These are phyloP conservation scores for Termitomyces sp. DNA, from an alignment of 768 basidiomycete genomes.

Conservation along the genomic window DNA sequence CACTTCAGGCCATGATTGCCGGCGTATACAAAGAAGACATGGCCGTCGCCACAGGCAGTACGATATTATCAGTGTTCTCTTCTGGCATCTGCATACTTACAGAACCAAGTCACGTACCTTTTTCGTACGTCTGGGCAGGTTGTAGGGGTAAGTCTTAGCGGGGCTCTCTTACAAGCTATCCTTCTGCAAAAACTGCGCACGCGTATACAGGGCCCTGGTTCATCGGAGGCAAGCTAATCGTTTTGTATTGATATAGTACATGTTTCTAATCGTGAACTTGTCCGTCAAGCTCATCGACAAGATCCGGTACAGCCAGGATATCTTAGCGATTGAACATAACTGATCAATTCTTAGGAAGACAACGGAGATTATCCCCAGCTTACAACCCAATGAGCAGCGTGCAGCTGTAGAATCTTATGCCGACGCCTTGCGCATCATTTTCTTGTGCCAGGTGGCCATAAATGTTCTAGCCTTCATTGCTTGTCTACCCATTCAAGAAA, in stretches of 20 bases:
- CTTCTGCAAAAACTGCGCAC: conserved; percentile 63
- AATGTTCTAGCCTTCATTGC: conserved; percentile 63
- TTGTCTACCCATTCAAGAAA: conserved; percentile 74
- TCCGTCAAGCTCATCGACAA: conserved; percentile 57
- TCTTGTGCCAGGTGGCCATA: conserved; percentile 70
- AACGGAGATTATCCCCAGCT: conserved; percentile 61
- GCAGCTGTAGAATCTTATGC: conserved; percentile 76
- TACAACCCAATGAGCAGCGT: conserved; percentile 47
- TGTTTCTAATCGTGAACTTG: conserved; percentile 7
- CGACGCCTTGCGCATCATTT: conserved; percentile 74
- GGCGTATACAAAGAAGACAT: conserved; percentile 74
- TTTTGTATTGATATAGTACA: conserved; percentile 6
- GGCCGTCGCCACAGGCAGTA: conserved; percentile 88
- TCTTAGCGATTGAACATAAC: not conserved
- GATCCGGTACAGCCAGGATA: conserved; percentile 44
- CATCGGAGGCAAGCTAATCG: conserved; percentile 54
- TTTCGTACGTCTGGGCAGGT: conserved; percentile 95
- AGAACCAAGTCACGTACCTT: conserved; percentile 73
- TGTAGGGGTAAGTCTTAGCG: conserved; percentile 85
- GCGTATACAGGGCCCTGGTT: conserved; percentile 71
- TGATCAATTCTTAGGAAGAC: conserved; percentile 46
- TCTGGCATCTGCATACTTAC: conserved; percentile 4
- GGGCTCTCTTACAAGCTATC: conserved; percentile 78
- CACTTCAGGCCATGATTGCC: conserved; percentile 76
- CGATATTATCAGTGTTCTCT: conserved; percentile 26